Evolutionary conservation across 805 yeast genomes (phyloP).

Genomic region (Schwanniomyces sp.): DNA sequence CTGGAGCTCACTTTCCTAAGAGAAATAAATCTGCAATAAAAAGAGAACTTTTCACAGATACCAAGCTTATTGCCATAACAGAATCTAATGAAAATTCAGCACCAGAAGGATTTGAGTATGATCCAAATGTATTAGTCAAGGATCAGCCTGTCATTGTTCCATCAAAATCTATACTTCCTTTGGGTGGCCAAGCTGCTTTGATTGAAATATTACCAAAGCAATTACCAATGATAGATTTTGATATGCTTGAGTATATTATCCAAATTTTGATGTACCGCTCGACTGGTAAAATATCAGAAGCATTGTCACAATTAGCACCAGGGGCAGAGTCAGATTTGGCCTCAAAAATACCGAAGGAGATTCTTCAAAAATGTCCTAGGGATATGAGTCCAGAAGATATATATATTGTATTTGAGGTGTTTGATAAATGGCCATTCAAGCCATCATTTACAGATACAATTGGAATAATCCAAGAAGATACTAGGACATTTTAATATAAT

Average conservation of each 20-base stretch:
- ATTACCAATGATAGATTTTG: conserved; percentile 35
- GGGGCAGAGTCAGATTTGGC: conserved; percentile 67
- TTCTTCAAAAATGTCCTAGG: conserved; percentile 46
- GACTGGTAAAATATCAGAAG: conserved; percentile 43
- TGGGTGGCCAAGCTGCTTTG: conserved; percentile 46
- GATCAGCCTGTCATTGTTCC: conserved; percentile 39
- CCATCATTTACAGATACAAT: conserved; percentile 42
- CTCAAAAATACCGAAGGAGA: conserved; percentile 20
- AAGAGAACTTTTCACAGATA: conserved; percentile 61
- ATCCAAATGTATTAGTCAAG: conserved; percentile 33
- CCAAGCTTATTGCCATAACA: conserved; percentile 53
- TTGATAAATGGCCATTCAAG: conserved; percentile 82
- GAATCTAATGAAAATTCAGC: conserved; percentile 17
- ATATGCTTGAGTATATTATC: conserved; percentile 66
- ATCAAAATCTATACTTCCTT: conserved; percentile 25
- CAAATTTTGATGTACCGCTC: conserved; percentile 56
- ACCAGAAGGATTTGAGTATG: conserved; percentile 31
- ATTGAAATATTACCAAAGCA: conserved; percentile 53
- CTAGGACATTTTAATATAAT: conserved; percentile 5
- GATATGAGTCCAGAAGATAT: conserved; percentile 60
- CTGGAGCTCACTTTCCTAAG: conserved; percentile 48
- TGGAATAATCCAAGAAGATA: conserved; percentile 13
- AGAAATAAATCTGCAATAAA: conserved; percentile 67
- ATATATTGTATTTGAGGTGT: conserved; percentile 47
- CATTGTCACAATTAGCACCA: conserved; percentile 66